Evolutionary conservation across 495 filamentous ascomycete species (phyloP).

Genomic region (Trichoderma erinaceum): DNA sequence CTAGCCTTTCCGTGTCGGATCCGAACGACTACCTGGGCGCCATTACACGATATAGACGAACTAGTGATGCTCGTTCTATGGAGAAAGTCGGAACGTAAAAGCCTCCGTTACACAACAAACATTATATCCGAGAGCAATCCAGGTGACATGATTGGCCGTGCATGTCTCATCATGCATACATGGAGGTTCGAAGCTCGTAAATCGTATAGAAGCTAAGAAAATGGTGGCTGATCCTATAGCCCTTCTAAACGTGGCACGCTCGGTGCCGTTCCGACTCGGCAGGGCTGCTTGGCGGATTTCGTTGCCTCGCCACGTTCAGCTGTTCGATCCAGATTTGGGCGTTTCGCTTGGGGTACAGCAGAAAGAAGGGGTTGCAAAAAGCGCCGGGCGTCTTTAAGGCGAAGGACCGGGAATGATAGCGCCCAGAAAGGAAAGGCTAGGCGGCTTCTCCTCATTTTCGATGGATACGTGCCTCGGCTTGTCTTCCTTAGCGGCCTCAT

Average conservation of each 20-base stretch:
- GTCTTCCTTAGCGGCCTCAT: neutral
- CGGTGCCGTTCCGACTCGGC: neutral
- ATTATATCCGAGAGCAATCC: neutral
- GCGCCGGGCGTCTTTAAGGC: neutral
- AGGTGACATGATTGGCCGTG: neutral
- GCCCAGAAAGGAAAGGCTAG: neutral
- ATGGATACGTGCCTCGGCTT: constrained; percentile 2
- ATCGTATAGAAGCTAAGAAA: neutral
- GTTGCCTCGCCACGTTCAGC: neutral
- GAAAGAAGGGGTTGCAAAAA: neutral
- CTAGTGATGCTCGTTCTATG: neutral
- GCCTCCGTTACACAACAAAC: neutral
- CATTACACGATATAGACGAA: neutral
- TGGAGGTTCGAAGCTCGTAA: neutral
- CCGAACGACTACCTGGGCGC: neutral
- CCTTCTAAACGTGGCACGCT: neutral
- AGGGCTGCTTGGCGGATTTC: too few species aligned
- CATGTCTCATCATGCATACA: neutral
- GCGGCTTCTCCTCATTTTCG: neutral
- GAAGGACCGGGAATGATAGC: neutral
- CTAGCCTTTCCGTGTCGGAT: neutral
- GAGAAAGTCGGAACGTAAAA: neutral
- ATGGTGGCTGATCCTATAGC: neutral
- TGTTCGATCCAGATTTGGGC: neutral
- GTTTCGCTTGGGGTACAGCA: neutral